Conservation (phyloP, 805 yeast genomes). For the Candida nonsorbophila region DNA sequence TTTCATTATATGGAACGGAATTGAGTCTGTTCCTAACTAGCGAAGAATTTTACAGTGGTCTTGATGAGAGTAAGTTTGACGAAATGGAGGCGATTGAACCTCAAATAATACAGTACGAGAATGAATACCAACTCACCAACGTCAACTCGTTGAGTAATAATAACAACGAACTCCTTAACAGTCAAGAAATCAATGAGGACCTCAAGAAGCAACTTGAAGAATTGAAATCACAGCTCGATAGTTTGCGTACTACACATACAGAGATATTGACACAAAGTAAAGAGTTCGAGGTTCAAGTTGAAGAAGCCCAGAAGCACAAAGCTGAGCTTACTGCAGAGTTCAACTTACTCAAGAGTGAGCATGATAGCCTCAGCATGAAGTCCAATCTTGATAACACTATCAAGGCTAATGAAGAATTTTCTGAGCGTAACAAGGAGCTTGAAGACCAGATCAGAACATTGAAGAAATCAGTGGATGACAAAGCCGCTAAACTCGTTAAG, state of each 20-base stretch:
- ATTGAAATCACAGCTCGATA: slow-evolving; percentile 20
- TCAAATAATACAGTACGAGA: slow-evolving; percentile 27
- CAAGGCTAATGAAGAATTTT: slow-evolving; percentile 36
- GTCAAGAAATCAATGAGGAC: slow-evolving; percentile 32
- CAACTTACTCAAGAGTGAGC: slow-evolving; percentile 15
- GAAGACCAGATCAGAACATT: slow-evolving; percentile 26
- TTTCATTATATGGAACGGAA: slow-evolving; percentile 18
- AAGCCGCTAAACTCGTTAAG: slow-evolving; percentile 16
- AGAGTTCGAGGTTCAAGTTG: slow-evolving; percentile 16
- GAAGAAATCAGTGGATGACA: slow-evolving; percentile 19
- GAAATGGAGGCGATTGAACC: slow-evolving; percentile 16
- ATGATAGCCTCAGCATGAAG: slow-evolving; percentile 30
- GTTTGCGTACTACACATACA: slow-evolving; percentile 26
- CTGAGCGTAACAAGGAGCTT: slow-evolving; percentile 24
- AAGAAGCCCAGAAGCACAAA: slow-evolving; percentile 15
- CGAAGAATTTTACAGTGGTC: slow-evolving; percentile 10
- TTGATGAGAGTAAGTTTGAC: neutral
- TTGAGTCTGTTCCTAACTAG: slow-evolving; percentile 15
- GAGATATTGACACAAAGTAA: slow-evolving; percentile 32
- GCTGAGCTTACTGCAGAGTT: slow-evolving; percentile 10
- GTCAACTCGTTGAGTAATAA: slow-evolving; percentile 34
- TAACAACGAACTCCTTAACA: slow-evolving; percentile 30
- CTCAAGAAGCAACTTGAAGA: slow-evolving; percentile 21
- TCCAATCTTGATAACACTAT: slow-evolving; percentile 32
- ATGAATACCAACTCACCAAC: slow-evolving; percentile 32